Evolutionary conservation across 495 filamentous ascomycete species (phyloP).

Genomic region (Alectoria sarmentosa): DNA sequence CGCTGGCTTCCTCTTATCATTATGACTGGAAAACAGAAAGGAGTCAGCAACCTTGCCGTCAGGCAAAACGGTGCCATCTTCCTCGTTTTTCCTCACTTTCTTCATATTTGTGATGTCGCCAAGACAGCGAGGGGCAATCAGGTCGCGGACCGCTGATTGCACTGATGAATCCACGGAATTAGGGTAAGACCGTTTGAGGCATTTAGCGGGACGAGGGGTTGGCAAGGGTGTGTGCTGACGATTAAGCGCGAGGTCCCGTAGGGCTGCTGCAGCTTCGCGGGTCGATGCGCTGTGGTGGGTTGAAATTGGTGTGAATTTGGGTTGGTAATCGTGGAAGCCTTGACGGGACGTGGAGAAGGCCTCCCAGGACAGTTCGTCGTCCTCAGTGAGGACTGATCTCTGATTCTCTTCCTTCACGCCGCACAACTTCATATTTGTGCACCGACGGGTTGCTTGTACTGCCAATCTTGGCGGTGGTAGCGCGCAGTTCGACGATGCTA

Average conservation of each 20-base stretch:
- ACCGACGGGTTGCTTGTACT: slow-evolving; percentile 76
- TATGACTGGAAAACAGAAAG: slow-evolving; percentile 31
- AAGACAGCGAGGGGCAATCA: slow-evolving; percentile 31
- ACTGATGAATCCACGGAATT: slow-evolving; percentile 58
- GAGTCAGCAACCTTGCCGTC: slow-evolving; percentile 38
- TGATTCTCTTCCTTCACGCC: slow-evolving; percentile 27
- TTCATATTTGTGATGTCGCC: slow-evolving; percentile 22
- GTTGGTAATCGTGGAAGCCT: slow-evolving; percentile 43
- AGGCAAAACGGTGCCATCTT: slow-evolving; percentile 33
- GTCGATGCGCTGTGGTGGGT: slow-evolving; percentile 38
- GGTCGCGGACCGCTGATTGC: slow-evolving; percentile 66
- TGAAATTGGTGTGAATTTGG: slow-evolving; percentile 46
- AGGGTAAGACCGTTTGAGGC: slow-evolving; percentile 63
- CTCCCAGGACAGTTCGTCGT: slow-evolving; percentile 33
- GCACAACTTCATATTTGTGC: slow-evolving; percentile 49
- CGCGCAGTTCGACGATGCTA: slow-evolving; percentile 58
- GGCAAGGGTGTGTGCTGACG: slow-evolving; percentile 28
- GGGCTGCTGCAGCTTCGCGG: slow-evolving; percentile 56
- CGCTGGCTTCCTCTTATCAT: slow-evolving; percentile 6
- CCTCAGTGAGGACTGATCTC: slow-evolving; percentile 12
- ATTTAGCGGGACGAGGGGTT: slow-evolving; percentile 28
- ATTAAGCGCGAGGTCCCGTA: slow-evolving; percentile 54
- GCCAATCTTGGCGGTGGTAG: slow-evolving; percentile 60
- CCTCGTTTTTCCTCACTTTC: slow-evolving; percentile 25
- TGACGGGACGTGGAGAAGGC: slow-evolving; percentile 51